Evolutionary conservation across 495 filamentous ascomycete species (phyloP).

Genomic region (Xylaria castorea): DNA sequence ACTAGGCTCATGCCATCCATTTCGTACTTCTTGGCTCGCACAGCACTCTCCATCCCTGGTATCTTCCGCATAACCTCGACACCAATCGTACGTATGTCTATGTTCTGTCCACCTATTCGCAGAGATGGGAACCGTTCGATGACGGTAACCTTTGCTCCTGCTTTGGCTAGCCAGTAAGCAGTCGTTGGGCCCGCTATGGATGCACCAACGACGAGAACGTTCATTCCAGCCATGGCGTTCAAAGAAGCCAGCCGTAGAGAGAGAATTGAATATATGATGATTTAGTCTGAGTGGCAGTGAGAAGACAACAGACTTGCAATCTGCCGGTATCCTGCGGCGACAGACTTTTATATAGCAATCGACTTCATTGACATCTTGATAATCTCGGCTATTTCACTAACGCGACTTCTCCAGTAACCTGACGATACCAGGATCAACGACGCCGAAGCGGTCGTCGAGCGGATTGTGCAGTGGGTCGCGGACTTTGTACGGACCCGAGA

Average conservation of each 20-base stretch:
- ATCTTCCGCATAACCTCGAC: slow-evolving; percentile 44
- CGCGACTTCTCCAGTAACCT: not conserved
- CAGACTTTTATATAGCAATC: not conserved
- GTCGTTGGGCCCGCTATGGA: slow-evolving; percentile 46
- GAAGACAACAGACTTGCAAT: not conserved
- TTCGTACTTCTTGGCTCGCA: slow-evolving; percentile 33
- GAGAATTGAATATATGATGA: not conserved
- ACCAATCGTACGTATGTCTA: slow-evolving; percentile 47
- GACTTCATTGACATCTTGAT: not conserved
- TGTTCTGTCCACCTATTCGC: slow-evolving; percentile 42
- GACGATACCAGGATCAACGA: not conserved
- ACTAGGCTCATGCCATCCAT: slow-evolving; percentile 39
- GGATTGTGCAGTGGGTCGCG: slow-evolving; percentile 13
- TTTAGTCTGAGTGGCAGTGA: not conserved
- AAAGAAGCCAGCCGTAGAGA: not conserved
- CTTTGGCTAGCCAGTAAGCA: slow-evolving; percentile 33
- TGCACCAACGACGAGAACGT: slow-evolving; percentile 50
- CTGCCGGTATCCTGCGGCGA: not conserved
- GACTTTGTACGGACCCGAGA: slow-evolving; percentile 1
- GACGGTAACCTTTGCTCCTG: slow-evolving; percentile 31
- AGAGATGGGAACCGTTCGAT: slow-evolving; percentile 42
- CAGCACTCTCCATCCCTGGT: slow-evolving; percentile 35
- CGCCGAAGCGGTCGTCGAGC: slow-evolving; percentile 4
- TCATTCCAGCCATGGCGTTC: slow-evolving; percentile 41
- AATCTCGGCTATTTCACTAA: not conserved